Percentiles rank a stretch among this genome's conserved stretches.
phyloP scores from a whole-genome alignment of 2,329 filamentous ascomycete species.

The Sordariomycetes sp. region DNA sequence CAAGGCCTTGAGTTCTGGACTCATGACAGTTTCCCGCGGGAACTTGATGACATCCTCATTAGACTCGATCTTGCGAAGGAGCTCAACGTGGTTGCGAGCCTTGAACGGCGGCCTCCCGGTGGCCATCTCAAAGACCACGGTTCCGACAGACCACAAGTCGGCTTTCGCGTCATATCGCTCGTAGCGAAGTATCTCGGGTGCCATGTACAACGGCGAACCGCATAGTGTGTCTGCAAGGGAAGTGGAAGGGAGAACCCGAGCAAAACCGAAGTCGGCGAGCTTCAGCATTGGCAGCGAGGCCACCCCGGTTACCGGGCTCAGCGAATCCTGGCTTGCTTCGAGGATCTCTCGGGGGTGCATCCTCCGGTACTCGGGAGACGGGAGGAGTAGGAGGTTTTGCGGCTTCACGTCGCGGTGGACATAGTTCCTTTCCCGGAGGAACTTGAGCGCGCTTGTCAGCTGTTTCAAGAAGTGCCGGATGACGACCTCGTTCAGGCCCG shows the following conservation, averaged over 20 bases:
- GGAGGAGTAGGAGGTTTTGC: constrained; percentile 86
- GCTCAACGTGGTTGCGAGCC: constrained; percentile 87
- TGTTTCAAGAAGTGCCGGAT: constrained; percentile 95
- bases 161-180: constrained; percentile 96
- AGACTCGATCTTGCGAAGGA: constrained; percentile 84
- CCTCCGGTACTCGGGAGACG: constrained; percentile 58
- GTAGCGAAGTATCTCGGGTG: constrained; percentile 91
- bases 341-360: constrained; percentile 49
- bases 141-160: constrained; percentile 95
- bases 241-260: constrained; percentile 78
- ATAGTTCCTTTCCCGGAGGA: constrained; percentile 73
- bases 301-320: constrained; percentile 72
- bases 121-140: constrained; percentile 92
- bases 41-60: constrained; percentile 81
- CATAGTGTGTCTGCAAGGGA: constrained; percentile 93
- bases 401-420: constrained; percentile 97
- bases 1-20: constrained; percentile 66
- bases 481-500: constrained; percentile 93
- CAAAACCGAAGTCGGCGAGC: constrained; percentile 98
- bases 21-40: constrained; percentile 59
- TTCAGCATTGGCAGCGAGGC: constrained; percentile 89
- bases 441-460: constrained; percentile 81
- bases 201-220: constrained; percentile 96
- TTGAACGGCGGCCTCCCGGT: constrained; percentile 83
- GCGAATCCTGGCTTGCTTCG: constrained; percentile 64